Base-by-base conservation (phyloP, 129 eudicot genomes). In the Scalesia atractyloides region DNA sequence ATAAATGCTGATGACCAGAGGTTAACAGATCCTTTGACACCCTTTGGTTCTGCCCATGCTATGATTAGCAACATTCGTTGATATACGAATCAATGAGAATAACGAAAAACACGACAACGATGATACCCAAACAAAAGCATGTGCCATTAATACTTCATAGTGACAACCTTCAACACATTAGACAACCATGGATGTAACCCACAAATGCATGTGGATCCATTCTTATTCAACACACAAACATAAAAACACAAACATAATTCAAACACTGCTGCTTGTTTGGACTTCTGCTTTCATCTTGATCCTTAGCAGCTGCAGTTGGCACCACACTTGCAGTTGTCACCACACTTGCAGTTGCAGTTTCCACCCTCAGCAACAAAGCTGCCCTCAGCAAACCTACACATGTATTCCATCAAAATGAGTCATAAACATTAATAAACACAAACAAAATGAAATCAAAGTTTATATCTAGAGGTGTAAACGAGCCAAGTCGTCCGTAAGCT, bases 251-350 rank as follows among this genome's bases (percentile, higher is more conserved):
- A 33, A 68, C 76, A 67, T 63, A 73, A 67, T 48, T 67, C 24
- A 66, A 51, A 51, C 72, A 68, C 71, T 5, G n/a, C 41, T 58
- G 34, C 66, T 69, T 43, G 36, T 37, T 79, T 37, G 30, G 50
- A 59, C 22, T 37, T 48, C 24, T 37, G 33, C 52, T 62, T 63
- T 57, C 14, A 72, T 14, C 68, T 47, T 61, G 11, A 3, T 58
- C 53, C 5, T 87, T 63, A 87, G 59, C 91, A 88, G 68, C 80
- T 85, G 80, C 96, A 88, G 24, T 41, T 41, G 46, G 88, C 86
- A 75, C 85, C 73, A 69, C 95, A 88, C 37, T 71, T 76, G 91
- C 91, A 86, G 88, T 75, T 83, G 73, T 78, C 58, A 18, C 91
- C 88, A 64, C 91, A 86, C 74, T 81, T 84, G 85, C 91, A 87